Conservation (phyloP, 495 filamentous ascomycete genomes). For the Glutinoglossum americanum region DNA sequence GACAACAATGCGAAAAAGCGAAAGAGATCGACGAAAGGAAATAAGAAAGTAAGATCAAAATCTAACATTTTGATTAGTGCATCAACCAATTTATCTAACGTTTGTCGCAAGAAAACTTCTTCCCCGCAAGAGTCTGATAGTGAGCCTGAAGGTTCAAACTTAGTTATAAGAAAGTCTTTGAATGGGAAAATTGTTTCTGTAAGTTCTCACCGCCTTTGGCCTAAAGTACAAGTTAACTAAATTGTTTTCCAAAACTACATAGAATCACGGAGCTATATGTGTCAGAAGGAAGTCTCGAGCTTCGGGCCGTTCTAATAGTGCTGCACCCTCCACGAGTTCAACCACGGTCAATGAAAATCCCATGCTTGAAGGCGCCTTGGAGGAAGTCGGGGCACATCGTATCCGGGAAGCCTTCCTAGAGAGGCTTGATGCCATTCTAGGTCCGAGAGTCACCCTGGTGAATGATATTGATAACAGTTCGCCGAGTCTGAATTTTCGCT, state of each 20-base stretch:
- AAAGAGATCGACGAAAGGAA: background rate
- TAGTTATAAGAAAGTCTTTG: background rate
- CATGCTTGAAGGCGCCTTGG: background rate
- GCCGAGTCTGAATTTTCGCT: conserved; percentile 28
- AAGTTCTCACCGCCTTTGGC: background rate
- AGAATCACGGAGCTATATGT: too few species aligned
- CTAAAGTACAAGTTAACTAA: background rate
- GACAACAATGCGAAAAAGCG: background rate
- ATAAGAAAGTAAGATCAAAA: background rate
- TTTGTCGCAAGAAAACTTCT: background rate
- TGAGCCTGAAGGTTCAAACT: background rate
- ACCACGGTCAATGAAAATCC: background rate
- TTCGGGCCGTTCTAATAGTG: background rate
- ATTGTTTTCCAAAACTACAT: background rate
- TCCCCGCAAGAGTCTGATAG: background rate
- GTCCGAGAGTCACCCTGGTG: conserved; percentile 18
- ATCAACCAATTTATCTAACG: background rate
- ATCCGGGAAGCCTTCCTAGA: background rate
- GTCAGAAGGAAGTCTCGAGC: too few species aligned
- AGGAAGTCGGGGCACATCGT: background rate
- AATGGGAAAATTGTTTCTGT: background rate
- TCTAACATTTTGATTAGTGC: background rate
- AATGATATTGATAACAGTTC: conserved; percentile 23
- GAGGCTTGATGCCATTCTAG: background rate
- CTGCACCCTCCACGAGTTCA: background rate